phyloP scores from a whole-genome alignment of 305 asterid species.

The Euphrasia arctica region DNA sequence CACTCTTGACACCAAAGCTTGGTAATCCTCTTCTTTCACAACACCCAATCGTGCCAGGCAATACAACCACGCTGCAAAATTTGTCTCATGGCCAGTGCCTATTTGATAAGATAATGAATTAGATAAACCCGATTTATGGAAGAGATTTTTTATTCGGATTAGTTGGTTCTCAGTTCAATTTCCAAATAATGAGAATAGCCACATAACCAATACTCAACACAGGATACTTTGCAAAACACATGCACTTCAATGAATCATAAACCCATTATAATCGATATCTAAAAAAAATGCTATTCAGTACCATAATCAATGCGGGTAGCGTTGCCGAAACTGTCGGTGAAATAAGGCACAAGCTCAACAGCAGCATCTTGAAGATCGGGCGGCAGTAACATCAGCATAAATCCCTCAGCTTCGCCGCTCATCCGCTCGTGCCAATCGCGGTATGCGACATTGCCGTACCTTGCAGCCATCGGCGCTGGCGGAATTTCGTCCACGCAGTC shows the following conservation, averaged over 20 bases:
- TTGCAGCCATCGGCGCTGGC: constrained; percentile 62
- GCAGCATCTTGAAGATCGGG: constrained; percentile 42
- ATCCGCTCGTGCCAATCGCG: constrained; percentile 84
- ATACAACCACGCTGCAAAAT: constrained; percentile 83
- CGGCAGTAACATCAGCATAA: constrained; percentile 51
- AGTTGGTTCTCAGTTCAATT: not conserved
- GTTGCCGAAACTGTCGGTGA: constrained; percentile 84
- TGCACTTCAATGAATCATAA: not conserved
- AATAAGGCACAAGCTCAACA: constrained; percentile 70
- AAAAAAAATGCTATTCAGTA: constrained; percentile 18
- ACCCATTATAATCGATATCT: not conserved
- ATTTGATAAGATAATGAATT: constrained; percentile 19
- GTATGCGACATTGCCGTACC: constrained; percentile 76
- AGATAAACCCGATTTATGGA: constrained; percentile 14
- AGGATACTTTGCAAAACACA: not conserved
- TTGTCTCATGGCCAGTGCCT: constrained; percentile 95
- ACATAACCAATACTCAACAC: not conserved
- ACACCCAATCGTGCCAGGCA: constrained; percentile 72
- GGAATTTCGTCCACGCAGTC: constrained; percentile 71
- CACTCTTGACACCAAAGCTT: constrained; percentile 65
- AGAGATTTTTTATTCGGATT: not conserved
- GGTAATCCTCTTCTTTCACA: constrained; percentile 78
- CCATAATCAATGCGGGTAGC: constrained; percentile 82
- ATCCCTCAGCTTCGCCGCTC: constrained; percentile 55
- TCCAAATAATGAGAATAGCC: not conserved